A percentile compares a stretch with the other conserved stretches of the same genome.
phyloP scores from a whole-genome alignment of 805 yeast genomes.

The Candida dendrica region DNA sequence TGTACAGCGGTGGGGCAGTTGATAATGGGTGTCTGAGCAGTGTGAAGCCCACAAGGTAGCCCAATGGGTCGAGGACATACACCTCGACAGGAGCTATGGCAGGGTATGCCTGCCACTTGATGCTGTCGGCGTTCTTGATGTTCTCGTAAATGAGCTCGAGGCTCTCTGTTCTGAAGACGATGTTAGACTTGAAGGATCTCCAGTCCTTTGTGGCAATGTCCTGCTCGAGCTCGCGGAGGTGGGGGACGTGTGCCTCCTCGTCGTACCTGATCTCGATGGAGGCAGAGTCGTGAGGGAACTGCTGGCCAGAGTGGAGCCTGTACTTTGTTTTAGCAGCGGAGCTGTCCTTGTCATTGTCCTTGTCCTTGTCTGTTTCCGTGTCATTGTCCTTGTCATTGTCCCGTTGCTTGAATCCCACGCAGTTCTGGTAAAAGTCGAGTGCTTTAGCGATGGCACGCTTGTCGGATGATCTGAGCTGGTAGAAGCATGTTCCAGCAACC shows the following conservation, averaged over 20 bases:
- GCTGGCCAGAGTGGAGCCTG: conserved; percentile 25
- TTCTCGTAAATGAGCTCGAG: conserved; percentile 21
- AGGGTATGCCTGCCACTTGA: conserved; percentile 56
- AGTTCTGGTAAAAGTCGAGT: conserved; percentile 44
- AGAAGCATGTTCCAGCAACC: conserved; percentile 51
- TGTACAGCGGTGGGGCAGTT: conserved; percentile 31
- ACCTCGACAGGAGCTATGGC: conserved; percentile 72
- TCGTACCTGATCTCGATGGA: conserved; percentile 21
- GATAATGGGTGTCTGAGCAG: conserved; percentile 50
- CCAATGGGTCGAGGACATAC: conserved; percentile 78
- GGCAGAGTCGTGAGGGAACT: conserved; percentile 21
- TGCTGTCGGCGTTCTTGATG: conserved; percentile 19
- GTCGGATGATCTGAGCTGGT: conserved; percentile 46
- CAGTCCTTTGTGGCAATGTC: conserved; percentile 34
- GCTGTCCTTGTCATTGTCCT: conserved; percentile 3
- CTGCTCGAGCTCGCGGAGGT: conserved; percentile 20
- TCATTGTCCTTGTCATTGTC: conserved; percentile 2
- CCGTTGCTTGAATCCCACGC: not conserved
- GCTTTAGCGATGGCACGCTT: conserved; percentile 36
- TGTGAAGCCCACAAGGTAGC: conserved; percentile 76
- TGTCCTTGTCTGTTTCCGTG: not conserved
- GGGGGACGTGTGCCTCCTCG: conserved; percentile 13
- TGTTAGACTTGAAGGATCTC: conserved; percentile 38
- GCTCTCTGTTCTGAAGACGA: conserved; percentile 27
- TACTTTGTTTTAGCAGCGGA: conserved; percentile 8